phyloP scores from a whole-genome alignment of 1,284 basidiomycete species.

The Moesziomyces sp. region DNA sequence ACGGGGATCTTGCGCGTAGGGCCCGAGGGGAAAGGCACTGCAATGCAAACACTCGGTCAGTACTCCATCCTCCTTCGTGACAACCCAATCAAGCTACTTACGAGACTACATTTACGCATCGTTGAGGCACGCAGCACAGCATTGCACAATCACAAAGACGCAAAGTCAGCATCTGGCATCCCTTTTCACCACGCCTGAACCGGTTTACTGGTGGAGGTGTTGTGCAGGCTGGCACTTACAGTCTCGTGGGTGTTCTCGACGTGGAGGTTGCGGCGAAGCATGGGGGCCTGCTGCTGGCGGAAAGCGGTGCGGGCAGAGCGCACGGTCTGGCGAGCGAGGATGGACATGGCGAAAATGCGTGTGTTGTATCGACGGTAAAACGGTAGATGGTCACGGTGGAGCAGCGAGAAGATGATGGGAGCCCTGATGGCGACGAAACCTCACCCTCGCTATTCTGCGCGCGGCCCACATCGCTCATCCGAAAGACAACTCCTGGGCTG shows the following conservation, averaged over 20 bases:
- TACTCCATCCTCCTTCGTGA: not conserved
- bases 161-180: not conserved
- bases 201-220: not conserved
- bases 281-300: conserved; percentile 49
- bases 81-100: not conserved
- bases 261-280: conserved; percentile 59
- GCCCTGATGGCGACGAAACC: conserved; percentile 22
- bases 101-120: not conserved
- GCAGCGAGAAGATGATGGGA: not conserved
- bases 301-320: conserved; percentile 53
- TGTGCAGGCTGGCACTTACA: conserved; percentile 42
- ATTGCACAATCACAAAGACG: not conserved
- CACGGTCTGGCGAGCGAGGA: conserved; percentile 51
- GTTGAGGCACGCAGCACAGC: no score
- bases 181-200: no score
- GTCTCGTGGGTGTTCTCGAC: conserved; percentile 66
- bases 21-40: conserved; percentile 64
- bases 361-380: conserved; percentile 1
- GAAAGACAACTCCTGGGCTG: not conserved
- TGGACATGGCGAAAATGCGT: conserved; percentile 44
- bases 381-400: not conserved
- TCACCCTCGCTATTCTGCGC: not conserved
- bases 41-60: not conserved
- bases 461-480: conserved; percentile 1
- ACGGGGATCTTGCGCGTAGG: conserved; percentile 60